A percentile compares a stretch with the other conserved stretches of the same genome.
Evolutionary conservation across 495 filamentous ascomycete genomes (phyloP).

Genomic region (Penicillium dipodomyicola): DNA sequence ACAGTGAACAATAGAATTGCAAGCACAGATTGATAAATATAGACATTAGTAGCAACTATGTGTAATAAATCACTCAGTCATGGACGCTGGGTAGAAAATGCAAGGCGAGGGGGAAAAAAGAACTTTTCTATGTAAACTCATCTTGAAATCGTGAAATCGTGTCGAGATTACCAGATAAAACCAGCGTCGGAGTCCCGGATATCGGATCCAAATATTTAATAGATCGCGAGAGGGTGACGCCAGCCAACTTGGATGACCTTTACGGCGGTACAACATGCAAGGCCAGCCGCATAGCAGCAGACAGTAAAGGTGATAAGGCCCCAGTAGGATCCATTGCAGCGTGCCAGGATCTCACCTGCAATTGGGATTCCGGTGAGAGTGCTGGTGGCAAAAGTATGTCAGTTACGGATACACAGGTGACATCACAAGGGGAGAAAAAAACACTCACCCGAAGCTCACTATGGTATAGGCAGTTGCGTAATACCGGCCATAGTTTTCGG

Average conservation of each 20-base stretch:
- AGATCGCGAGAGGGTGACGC: conserved; percentile 46
- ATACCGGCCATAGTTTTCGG: conserved; percentile 79
- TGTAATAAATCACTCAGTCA: not conserved
- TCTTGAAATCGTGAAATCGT: conserved; percentile 19
- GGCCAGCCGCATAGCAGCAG: conserved; percentile 57
- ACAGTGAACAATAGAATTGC: not conserved
- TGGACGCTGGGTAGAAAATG: not conserved
- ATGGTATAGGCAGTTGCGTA: conserved; percentile 87
- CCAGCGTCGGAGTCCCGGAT: not conserved
- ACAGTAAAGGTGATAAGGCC: conserved; percentile 68
- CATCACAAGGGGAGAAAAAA: conserved; percentile 8
- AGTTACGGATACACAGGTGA: conserved; percentile 17
- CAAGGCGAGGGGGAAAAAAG: not conserved
- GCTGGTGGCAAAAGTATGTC: conserved; percentile 26
- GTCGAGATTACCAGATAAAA: not conserved
- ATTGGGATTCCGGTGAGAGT: conserved; percentile 87
- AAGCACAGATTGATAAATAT: not conserved
- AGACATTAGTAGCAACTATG: conserved; percentile 10
- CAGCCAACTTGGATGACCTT: conserved; percentile 69
- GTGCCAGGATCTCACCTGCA: conserved; percentile 66
- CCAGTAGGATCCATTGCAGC: conserved; percentile 55
- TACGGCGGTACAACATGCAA: conserved; percentile 59
- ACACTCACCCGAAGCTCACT: conserved; percentile 72
- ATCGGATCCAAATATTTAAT: conserved; percentile 18
- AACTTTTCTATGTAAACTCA: conserved; percentile 6